Evolutionary conservation across 2,329 filamentous ascomycete species (phyloP).

Genomic region (Colletotrichum sp.): DNA sequence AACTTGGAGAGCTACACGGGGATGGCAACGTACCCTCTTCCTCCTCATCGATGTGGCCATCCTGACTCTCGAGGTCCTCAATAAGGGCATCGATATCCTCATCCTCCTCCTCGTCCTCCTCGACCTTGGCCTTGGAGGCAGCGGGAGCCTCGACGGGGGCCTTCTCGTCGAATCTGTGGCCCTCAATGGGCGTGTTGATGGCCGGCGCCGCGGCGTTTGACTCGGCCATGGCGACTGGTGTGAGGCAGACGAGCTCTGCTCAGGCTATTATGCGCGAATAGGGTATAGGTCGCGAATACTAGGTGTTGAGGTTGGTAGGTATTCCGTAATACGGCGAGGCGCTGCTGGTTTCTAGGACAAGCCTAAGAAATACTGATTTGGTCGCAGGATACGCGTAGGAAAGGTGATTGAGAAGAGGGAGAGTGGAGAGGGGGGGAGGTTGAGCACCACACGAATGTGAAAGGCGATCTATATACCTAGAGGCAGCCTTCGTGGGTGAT

Average conservation of each 20-base stretch:
- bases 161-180: constrained; percentile 71
- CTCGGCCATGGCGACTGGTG: constrained; percentile 56
- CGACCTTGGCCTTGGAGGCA: constrained; percentile 46
- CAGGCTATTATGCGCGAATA: constrained; percentile 18
- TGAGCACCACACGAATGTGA: constrained; percentile 25
- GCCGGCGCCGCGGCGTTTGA: constrained; percentile 58
- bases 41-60: constrained; percentile 71
- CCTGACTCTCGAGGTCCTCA: constrained; percentile 83
- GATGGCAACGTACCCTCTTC: constrained; percentile 52
- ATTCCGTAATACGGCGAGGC: constrained; percentile 4
- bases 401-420: constrained; percentile 15
- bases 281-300: constrained; percentile 12
- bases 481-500: constrained; percentile 27
- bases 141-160: constrained; percentile 38
- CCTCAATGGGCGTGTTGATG: constrained; percentile 69
- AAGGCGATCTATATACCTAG: constrained; percentile 19
- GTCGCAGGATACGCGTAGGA: constrained; percentile 21
- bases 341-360: constrained; percentile 18
- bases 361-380: constrained; percentile 23
- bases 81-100: constrained; percentile 88
- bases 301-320: neutral
- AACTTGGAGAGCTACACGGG: neutral
- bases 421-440: constrained; percentile 16
- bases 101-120: constrained; percentile 73
- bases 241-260: constrained; percentile 22